Evolutionary conservation across 2,329 filamentous ascomycete genomes (phyloP), one percentile per base, ranked within the genome.

Genomic region (Colletotrichum coccodes): DNA sequence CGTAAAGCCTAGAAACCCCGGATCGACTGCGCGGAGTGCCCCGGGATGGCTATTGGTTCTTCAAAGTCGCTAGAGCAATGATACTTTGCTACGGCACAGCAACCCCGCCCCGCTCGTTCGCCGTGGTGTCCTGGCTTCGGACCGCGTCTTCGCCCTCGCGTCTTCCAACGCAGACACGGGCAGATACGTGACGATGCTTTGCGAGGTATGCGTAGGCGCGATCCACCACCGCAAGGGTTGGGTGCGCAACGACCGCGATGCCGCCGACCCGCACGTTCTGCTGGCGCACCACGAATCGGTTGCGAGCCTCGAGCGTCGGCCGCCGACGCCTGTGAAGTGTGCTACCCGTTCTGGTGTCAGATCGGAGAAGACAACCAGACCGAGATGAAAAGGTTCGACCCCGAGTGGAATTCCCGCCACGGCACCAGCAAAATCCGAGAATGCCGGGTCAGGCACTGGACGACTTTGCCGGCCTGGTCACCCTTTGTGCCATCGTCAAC

Each of bases 241-340:
- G 63, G 40, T 8, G 2, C 23, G 9, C 11, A 49, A 34, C n/a
- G 23, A 47, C 14, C 2, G 18, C 12, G 40, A 21, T 21, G 47
- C 6, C 7, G 11, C n/a, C 4, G 32, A 56, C 1, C n/a, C 38
- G 8, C 3, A 28, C 1, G 6, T 66, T 4, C 32, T 66, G 9
- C 58, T 66, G 2, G 58, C 58, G 12, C 58, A 63, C 6, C 58
- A 66, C 42, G 21, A 44, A 26, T 66, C 58, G 49, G n/a, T 54
- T 1, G 23, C 47, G 3, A 66, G 63, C 4, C 58, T 66, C 2
- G 47, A 56, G 4, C 32, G 21, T 66, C 63, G 1, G 63, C 63
- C 3, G 9, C 5, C 16, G 47, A 47, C n/a, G 58, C 30, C 7
- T 66, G 63, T 3, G 63, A 66, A 7, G 6, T 62, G 18, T 54